Evolutionary conservation across 106 monocot genomes (phyloP), one percentile per base, ranked within the genome.

Genomic region (Platanthera guangdongensis): DNA sequence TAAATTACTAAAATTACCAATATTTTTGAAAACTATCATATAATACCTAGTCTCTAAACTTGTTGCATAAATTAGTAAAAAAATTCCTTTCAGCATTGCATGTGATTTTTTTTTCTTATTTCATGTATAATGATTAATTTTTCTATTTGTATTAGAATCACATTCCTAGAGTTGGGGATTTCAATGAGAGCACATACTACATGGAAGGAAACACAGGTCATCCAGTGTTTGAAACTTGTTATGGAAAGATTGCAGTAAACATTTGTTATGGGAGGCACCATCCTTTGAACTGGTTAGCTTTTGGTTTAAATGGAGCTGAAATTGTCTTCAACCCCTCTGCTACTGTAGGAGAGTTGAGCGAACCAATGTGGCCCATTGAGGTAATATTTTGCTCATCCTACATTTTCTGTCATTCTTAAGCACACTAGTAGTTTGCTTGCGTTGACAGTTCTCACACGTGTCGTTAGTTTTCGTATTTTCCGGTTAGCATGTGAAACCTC

Each of bases 241-340:
- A 75, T 80, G 94, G 94, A 22, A 99, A 88, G 84, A 90, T 99
- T 74, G 97, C 77, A 47, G 83, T 99, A 53, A 94, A 99, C 57
- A 99, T 99, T 39, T 99, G 97, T 74, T 99, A 92, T 81, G 97
- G 94, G 77, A 87, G 97, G 70, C 97, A 99, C 72, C 94, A 92
- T 81, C 97, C 97, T 62, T 82, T 94, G 49, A 94, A 94, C 81
- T 94, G 94, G 94, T 57, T 94, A 62, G 97, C 86, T 16, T 94
- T 99, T 82, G 94, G 94, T 3, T 89, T 99, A 53, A 94, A 91
- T 81, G 94, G 97, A 60, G 97, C 97, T 65, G 97, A 99, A 72
- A 92, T 99, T 57, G 94, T 99, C 65, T 99, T 99, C 82, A 99
- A 99, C 76, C 97, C 97, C 10, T 99, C 97, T 52, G 97, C 97